Evolutionary conservation across 2,329 filamentous ascomycete genomes (phyloP).

Genomic region (Rutstroemia sp.): DNA sequence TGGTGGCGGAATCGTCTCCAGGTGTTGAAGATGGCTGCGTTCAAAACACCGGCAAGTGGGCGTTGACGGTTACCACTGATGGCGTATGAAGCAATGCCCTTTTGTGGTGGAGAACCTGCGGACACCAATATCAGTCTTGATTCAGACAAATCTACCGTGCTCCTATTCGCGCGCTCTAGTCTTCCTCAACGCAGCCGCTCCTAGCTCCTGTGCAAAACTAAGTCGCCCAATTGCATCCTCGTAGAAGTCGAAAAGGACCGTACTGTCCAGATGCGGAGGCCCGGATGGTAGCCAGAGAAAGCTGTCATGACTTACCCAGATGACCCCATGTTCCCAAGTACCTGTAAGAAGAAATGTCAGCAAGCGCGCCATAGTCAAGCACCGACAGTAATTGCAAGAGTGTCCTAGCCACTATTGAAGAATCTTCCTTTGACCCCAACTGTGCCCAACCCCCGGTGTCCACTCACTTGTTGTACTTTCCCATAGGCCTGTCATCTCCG

Average conservation of each 20-base stretch:
- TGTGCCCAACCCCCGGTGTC: background rate
- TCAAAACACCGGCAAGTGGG: constrained; percentile 67
- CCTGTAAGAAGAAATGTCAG: constrained; percentile 22
- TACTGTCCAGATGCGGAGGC: background rate
- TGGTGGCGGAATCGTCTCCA: constrained; percentile 81
- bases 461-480: constrained; percentile 32
- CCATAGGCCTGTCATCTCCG: constrained; percentile 27
- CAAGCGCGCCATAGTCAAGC: constrained; percentile 9
- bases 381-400: no score
- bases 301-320: constrained; percentile 27
- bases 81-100: constrained; percentile 62
- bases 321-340: constrained; percentile 30
- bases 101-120: constrained; percentile 52
- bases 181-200: background rate
- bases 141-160: background rate
- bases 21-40: constrained; percentile 91
- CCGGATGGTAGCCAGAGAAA: background rate
- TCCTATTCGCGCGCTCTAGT: background rate
- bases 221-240: no score
- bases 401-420: background rate
- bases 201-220: background rate
- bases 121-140: constrained; percentile 22
- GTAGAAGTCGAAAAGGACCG: background rate
- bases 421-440: constrained; percentile 5
- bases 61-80: constrained; percentile 84